Percentiles rank a stretch among this genome's conserved stretches.
Evolutionary conservation across 1,284 basidiomycete genomes (phyloP).

Genomic region (Testicularia cyperi): DNA sequence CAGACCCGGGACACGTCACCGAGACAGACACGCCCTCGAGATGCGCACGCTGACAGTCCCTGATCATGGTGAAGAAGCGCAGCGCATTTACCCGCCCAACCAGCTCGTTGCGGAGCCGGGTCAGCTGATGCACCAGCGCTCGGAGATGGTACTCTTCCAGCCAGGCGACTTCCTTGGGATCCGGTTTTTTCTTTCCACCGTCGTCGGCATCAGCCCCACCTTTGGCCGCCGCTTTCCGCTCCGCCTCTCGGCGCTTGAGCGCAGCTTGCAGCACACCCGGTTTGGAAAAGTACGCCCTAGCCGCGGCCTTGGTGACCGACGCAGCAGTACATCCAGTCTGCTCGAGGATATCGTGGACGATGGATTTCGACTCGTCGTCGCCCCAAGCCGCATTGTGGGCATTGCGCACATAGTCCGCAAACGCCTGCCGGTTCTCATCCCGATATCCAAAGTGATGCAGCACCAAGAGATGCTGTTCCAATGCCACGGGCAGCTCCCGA

Average conservation of each 20-base stretch:
- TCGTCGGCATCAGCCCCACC: slow-evolving; percentile 17
- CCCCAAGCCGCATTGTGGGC: slow-evolving; percentile 66
- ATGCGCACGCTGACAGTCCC: slow-evolving; percentile 41
- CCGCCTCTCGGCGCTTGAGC: slow-evolving; percentile 28
- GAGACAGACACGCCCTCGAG: slow-evolving; percentile 18
- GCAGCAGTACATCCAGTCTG: slow-evolving; percentile 60
- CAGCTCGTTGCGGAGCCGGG: slow-evolving; percentile 41
- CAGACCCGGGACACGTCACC: slow-evolving; percentile 28
- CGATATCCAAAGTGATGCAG: slow-evolving; percentile 70
- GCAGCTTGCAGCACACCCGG: slow-evolving; percentile 26
- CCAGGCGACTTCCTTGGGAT: slow-evolving; percentile 32
- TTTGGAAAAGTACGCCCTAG: slow-evolving; percentile 11
- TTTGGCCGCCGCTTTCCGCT: slow-evolving; percentile 22
- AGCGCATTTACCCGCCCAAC: slow-evolving; percentile 41
- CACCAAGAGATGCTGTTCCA: slow-evolving; percentile 62
- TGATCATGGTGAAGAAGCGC: slow-evolving; percentile 45
- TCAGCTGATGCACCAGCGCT: slow-evolving; percentile 41
- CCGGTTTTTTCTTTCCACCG: slow-evolving; percentile 15
- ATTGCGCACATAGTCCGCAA: slow-evolving; percentile 73
- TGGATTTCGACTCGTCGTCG: slow-evolving; percentile 72
- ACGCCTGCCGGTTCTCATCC: slow-evolving; percentile 71
- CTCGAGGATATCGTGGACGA: slow-evolving; percentile 68
- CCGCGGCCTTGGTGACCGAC: slow-evolving; percentile 13
- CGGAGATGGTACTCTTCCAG: slow-evolving; percentile 37
- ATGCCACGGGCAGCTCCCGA: slow-evolving; percentile 68